Percentiles rank a stretch among this genome's conserved stretches.
Conservation (phyloP, 2,329 filamentous ascomycete species). For the Fusarium sp. region DNA sequence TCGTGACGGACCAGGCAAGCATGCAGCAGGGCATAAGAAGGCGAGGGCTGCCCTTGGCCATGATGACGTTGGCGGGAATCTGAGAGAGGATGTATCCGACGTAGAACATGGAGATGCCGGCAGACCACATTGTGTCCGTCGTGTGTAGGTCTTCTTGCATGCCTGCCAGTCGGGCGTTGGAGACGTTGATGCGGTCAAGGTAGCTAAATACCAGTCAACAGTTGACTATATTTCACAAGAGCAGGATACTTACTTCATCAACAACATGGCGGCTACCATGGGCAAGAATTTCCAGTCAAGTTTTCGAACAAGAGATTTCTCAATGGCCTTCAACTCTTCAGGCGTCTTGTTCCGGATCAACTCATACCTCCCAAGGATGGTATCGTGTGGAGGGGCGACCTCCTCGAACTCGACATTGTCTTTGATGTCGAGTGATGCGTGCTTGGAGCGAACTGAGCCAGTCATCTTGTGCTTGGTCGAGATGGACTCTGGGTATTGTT, state of each 20-base stretch:
- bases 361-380: constrained; percentile 16
- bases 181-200: constrained; percentile 64
- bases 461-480: too few species aligned
- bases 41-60: constrained; percentile 54
- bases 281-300: constrained; percentile 46
- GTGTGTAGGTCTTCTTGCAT: constrained; percentile 52
- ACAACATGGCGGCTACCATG: constrained; percentile 43
- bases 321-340: constrained; percentile 32
- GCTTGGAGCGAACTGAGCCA: constrained; percentile 10
- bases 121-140: constrained; percentile 51
- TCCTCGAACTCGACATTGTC: constrained; percentile 22
- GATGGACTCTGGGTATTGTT: background rate
- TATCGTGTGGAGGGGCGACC: constrained; percentile 7
- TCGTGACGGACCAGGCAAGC: constrained; percentile 57
- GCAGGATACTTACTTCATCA: constrained; percentile 42
- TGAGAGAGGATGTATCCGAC: constrained; percentile 61
- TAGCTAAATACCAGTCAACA: constrained; percentile 51
- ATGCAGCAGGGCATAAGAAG: constrained; percentile 53
- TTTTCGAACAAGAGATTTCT: constrained; percentile 42
- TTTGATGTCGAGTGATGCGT: constrained; percentile 14
- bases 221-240: rapidly evolving
- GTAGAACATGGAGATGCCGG: constrained; percentile 58
- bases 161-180: constrained; percentile 54
- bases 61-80: constrained; percentile 59
- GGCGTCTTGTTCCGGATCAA: constrained; percentile 21